phyloP scores from a whole-genome alignment of 148 eudicot species.

The Nepenthes mirabilis region DNA sequence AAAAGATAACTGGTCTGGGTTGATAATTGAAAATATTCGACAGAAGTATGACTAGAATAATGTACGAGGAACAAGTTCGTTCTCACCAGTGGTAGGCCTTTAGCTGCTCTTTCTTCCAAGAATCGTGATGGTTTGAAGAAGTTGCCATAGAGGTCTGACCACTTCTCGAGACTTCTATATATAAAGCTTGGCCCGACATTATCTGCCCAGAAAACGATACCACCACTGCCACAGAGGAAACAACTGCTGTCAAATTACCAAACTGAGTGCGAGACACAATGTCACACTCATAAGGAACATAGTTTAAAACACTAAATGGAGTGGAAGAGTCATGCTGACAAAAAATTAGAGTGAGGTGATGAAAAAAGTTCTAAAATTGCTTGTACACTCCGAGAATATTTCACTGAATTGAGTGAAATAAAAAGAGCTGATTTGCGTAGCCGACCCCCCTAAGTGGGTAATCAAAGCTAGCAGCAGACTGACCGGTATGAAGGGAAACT shows the following conservation, averaged over 20 bases:
- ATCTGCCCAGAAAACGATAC: constrained; percentile 91
- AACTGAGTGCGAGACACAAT: not conserved
- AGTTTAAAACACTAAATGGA: not conserved
- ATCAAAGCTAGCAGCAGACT: not conserved
- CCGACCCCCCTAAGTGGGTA: too few relatives aligned
- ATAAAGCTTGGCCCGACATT: constrained; percentile 59
- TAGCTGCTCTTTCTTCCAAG: constrained; percentile 81
- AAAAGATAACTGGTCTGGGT: not conserved
- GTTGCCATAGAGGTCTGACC: constrained; percentile 56
- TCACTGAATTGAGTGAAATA: not conserved
- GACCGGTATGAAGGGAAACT: constrained; percentile 93
- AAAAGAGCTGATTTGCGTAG: not conserved
- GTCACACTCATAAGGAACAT: not conserved
- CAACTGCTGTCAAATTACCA: not conserved
- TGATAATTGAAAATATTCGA: not conserved
- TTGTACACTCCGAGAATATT: too few relatives aligned
- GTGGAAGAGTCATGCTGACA: too few relatives aligned
- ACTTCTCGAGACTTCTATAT: constrained; percentile 59
- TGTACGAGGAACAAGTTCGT: not conserved
- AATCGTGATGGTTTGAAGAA: constrained; percentile 78
- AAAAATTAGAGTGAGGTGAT: too few relatives aligned
- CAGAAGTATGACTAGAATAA: not conserved
- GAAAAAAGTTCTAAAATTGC: too few relatives aligned
- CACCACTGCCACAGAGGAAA: constrained; percentile 56
- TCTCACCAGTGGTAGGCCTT: constrained; percentile 70